phyloP scores from a whole-genome alignment of 2,329 filamentous ascomycete genomes.

The Aspergillus aculeatus region DNA sequence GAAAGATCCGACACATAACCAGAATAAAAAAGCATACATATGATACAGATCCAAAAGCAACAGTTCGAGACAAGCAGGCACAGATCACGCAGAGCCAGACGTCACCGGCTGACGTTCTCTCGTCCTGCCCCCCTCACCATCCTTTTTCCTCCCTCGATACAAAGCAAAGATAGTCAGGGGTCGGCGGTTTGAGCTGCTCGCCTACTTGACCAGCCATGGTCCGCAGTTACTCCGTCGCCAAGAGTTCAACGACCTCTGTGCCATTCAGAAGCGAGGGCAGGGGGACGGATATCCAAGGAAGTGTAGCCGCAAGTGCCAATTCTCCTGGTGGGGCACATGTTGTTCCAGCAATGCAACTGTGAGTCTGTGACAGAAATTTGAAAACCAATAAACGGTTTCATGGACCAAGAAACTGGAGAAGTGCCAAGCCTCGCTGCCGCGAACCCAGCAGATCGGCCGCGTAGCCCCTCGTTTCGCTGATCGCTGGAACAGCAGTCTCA shows the following conservation, averaged over 20 bases:
- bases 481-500: conserved; percentile 12
- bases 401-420: conserved; percentile 7
- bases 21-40: not conserved
- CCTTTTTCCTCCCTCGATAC: not conserved
- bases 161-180: not conserved
- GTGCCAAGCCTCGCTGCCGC: conserved; percentile 25
- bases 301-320: not conserved
- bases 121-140: conserved; percentile 14
- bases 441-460: conserved; percentile 19
- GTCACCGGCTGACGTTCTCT: not conserved
- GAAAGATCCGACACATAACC: not conserved
- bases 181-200: not conserved
- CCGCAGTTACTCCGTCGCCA: conserved; percentile 4
- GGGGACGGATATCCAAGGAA: conserved; percentile 1
- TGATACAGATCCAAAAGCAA: not conserved
- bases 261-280: conserved; percentile 3
- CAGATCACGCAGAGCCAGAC: not conserved
- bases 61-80: not conserved
- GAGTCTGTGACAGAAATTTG: not conserved
- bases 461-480: conserved; percentile 17
- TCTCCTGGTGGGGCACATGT: conserved; percentile 9
- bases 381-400: not conserved
- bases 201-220: not conserved
- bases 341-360: not conserved
- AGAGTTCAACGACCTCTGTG: not conserved